Conservation (phyloP, 176 grass and related monocot species). For the Rhynchospora pubera region DNA sequence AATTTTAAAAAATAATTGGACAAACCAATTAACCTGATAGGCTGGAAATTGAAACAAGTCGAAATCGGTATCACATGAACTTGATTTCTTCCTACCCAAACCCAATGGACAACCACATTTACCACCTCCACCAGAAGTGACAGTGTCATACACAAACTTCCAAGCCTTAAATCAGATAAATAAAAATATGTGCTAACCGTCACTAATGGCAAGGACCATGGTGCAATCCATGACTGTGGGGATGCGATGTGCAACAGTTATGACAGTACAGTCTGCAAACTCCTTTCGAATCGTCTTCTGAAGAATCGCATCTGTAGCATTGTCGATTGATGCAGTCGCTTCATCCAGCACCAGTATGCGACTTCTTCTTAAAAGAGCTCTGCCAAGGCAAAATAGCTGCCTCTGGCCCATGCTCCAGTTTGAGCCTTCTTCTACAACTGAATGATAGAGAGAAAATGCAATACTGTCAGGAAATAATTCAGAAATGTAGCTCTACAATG, state of each 20-base stretch:
- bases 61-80: background rate
- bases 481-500: background rate
- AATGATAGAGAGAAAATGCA: background rate
- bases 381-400: constrained; percentile 84
- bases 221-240: constrained; percentile 80
- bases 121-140: background rate
- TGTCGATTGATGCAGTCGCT: constrained; percentile 84
- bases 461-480: background rate
- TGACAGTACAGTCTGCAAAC: constrained; percentile 73
- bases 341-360: constrained; percentile 80
- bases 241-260: constrained; percentile 81
- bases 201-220: constrained; percentile 76
- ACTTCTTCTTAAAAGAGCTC: constrained; percentile 58
- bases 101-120: background rate
- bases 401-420: constrained; percentile 99
- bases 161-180: background rate
- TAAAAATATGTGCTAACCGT: constrained; percentile 33
- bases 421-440: constrained; percentile 80
- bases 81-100: background rate
- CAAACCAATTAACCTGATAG: background rate
- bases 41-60: background rate
- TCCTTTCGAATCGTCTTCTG: constrained; percentile 78
- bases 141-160: background rate
- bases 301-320: constrained; percentile 79
- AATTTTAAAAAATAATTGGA: background rate